phyloP scores from a whole-genome alignment of 495 filamentous ascomycete species.

The Collariella sp. region DNA sequence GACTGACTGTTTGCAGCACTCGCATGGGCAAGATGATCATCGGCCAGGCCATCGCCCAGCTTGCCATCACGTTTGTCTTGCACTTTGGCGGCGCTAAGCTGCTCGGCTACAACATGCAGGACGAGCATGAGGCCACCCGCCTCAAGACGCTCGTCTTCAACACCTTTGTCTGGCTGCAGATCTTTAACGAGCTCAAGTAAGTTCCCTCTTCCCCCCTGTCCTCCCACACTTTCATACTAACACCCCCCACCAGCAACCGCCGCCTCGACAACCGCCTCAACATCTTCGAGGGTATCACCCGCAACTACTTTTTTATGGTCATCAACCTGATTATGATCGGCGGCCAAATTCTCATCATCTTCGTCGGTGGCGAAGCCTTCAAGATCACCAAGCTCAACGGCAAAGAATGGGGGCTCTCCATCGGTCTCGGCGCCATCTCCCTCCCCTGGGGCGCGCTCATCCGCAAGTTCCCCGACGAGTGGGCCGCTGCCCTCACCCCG shows the following conservation, averaged over 20 bases:
- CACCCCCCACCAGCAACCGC: conserved; percentile 32
- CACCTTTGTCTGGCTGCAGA: conserved; percentile 93
- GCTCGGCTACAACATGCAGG: conserved; percentile 32
- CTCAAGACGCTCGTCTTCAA: conserved; percentile 78
- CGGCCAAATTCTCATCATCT: conserved; percentile 79
- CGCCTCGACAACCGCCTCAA: conserved; percentile 86
- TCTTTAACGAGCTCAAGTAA: conserved; percentile 86
- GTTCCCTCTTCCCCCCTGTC: conserved; percentile 16
- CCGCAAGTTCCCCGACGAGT: conserved; percentile 49
- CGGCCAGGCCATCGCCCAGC: conserved; percentile 74
- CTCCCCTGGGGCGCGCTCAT: conserved; percentile 62
- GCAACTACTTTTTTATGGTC: conserved; percentile 72
- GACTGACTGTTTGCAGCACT: conserved; percentile 14
- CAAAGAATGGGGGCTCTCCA: conserved; percentile 66
- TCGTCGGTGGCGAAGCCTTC: conserved; percentile 64
- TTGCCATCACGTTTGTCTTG: conserved; percentile 65
- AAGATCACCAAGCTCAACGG: conserved; percentile 50
- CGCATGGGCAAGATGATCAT: conserved; percentile 96
- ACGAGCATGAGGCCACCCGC: conserved; percentile 18
- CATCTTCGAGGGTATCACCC: conserved; percentile 73
- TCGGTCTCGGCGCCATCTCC: conserved; percentile 61
- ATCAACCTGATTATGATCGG: conserved; percentile 80
- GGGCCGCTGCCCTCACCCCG: conserved; percentile 17
- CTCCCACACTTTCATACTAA: background rate
- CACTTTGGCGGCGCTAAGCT: conserved; percentile 65